phyloP scores from a whole-genome alignment of 768 basidiomycete genomes.

The Strobilomyces confusus region DNA sequence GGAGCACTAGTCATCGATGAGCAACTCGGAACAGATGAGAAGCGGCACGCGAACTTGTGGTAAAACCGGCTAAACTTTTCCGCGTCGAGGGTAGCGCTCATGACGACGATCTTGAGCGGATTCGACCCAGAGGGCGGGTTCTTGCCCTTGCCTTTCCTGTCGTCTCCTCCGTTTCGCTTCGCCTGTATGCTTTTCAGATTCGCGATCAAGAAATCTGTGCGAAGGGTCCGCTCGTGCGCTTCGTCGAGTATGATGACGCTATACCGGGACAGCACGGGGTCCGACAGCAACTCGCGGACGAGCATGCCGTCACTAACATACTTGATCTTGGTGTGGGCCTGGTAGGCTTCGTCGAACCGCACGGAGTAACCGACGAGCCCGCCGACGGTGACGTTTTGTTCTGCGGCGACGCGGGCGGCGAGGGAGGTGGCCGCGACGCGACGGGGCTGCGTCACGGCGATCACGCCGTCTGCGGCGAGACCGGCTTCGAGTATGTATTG shows the following conservation, averaged over 20 bases:
- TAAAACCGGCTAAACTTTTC: slow-evolving; percentile 92
- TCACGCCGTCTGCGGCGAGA: slow-evolving; percentile 63
- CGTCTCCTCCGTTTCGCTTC: slow-evolving; percentile 49
- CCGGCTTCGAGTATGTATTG: slow-evolving; percentile 90
- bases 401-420: slow-evolving; percentile 84
- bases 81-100: slow-evolving; percentile 97
- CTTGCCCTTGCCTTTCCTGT: slow-evolving; percentile 45
- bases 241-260: slow-evolving; percentile 92
- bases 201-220: slow-evolving; percentile 92
- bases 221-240: slow-evolving; percentile 92
- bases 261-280: slow-evolving; percentile 73
- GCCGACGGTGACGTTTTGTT: slow-evolving; percentile 73
- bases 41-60: slow-evolving; percentile 52
- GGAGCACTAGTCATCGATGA: slow-evolving; percentile 55
- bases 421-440: slow-evolving; percentile 93
- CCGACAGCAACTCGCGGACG: slow-evolving; percentile 83
- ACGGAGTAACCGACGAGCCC: slow-evolving; percentile 88
- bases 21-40: background rate
- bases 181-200: slow-evolving; percentile 80
- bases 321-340: slow-evolving; percentile 79
- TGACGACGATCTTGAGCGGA: slow-evolving; percentile 88
- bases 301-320: slow-evolving; percentile 99
- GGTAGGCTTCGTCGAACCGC: slow-evolving; percentile 84
- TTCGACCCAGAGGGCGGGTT: slow-evolving; percentile 37
- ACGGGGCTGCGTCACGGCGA: slow-evolving; percentile 94